Evolutionary conservation across 192 early-diverging fungal species (phyloP), one percentile per base, ranked within the genome.

Genomic region (Coemansia sp.): DNA sequence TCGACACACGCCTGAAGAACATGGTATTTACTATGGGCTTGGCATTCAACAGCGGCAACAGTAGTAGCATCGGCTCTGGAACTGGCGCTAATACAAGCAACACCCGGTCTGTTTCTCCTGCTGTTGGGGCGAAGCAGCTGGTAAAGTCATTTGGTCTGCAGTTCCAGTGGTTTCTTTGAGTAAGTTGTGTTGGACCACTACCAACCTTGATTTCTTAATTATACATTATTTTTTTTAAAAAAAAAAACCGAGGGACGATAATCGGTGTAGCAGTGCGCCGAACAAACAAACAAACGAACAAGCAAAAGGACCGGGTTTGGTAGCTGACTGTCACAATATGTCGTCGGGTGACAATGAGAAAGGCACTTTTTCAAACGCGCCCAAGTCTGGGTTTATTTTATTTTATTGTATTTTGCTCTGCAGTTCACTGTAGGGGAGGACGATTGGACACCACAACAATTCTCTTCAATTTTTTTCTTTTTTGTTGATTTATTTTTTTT

Each of bases 11-110:
- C 22, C 31, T 81, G 7, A 68, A 61, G 42, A 81, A 72, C 70
- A 75, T 81, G 73, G 64, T 81, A 28, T 69, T 76, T 25, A 81
- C 69, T 60, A 68, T 75, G 66, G 73, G 78, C 12, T 61, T 81
- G 57, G 66, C 67, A 1, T 55, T 81, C 30, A 31, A 40, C 60
- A 61, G 33, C 33, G 56, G 49, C 61, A 16, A 33, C 66, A 33
- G 4, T 31, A 31, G 33, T 45, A 20, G 40, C 45, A 14, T 58
- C 10, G 56, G 54, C 4, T 20, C 51, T 14, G 66, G 58, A n/a
- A 49, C 14, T 18, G n/a, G 25, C 55, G 11, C 33, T 20, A n/a
- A 30, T 36, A 8, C 40, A 34, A 8, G 25, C 69, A 49, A 16
- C 54, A 31, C 48, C 67, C n/a, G 54, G n/a, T n/a, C n/a, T n/a